These are phyloP conservation scores for Cenococcum geophilum DNA, from an alignment of 495 filamentous ascomycete species.

Conservation along the genomic window DNA sequence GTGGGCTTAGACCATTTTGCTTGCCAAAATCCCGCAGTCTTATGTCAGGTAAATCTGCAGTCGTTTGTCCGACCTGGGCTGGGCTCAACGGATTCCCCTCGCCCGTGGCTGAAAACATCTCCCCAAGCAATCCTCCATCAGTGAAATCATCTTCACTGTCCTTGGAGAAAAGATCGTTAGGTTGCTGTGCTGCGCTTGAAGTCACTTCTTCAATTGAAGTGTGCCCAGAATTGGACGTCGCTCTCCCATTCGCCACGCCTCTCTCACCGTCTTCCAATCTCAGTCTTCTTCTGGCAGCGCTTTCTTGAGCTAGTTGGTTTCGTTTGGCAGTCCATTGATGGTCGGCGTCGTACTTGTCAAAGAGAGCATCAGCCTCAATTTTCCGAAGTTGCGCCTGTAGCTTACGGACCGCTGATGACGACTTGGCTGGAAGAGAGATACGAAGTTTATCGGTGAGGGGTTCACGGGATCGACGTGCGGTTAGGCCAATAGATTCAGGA, in stretches of 20 bases:
- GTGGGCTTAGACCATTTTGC: conserved; percentile 62
- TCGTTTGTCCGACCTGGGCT: neutral
- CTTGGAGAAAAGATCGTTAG: conserved; percentile 9
- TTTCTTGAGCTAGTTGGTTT: conserved; percentile 59
- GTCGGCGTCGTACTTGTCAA: conserved; percentile 72
- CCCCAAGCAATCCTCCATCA: conserved; percentile 53
- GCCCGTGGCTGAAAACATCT: conserved; percentile 48
- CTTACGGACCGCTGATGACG: conserved; percentile 51
- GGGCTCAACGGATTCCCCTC: neutral
- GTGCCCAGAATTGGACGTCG: neutral
- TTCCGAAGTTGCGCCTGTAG: conserved; percentile 63
- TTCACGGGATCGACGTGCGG: conserved; percentile 28
- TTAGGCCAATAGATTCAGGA: conserved; percentile 43
- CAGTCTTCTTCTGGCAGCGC: conserved; percentile 35
- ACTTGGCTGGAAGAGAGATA: conserved; percentile 15
- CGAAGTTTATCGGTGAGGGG: conserved; percentile 28
- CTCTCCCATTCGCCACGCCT: neutral
- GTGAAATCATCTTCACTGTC: conserved; percentile 2
- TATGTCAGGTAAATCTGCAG: conserved; percentile 37
- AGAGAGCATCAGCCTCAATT: conserved; percentile 79
- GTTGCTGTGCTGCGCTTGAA: neutral
- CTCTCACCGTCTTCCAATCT: neutral
- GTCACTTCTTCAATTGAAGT: neutral
- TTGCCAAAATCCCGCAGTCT: conserved; percentile 78
- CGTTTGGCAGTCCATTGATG: conserved; percentile 62